Base-by-base conservation (phyloP, 2,329 filamentous ascomycete species). In the Aspergillus pseudoglaucus region DNA sequence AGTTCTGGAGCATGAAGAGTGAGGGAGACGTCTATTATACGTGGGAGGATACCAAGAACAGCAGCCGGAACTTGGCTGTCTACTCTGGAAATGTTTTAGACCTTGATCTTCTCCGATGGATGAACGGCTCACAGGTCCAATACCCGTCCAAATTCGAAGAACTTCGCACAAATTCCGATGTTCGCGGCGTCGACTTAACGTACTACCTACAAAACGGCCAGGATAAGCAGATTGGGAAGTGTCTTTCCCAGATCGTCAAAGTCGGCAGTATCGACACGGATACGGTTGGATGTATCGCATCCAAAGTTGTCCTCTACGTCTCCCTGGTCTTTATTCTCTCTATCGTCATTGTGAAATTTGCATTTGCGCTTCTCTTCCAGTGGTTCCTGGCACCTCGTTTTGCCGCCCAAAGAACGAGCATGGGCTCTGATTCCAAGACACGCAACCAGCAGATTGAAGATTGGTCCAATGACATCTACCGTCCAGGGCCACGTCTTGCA, bases 381-480 rank as follows among this genome's bases (percentile, higher is more conserved):
- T 98, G 94, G 94, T 95, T 98, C 70, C 77, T 97, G 56, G 87
- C 87, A 65, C 84, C 85, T 57, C 85, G 84, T 54, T 97, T 91
- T 63, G 90, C 85, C 3, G 88, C 91, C 0, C 73, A 79, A 42
- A 95, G 88, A 70, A 95, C 91, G 0, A 91, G 88, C 2, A 85
- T 95, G 67, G 83, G 82, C 14, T 83, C 84, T 4, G 82, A 93
- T 65, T 82, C 84, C 55, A 90, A 91, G 66, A 86, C 90, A 71
- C 84, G 93, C 50, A 86, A 90, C 58, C 83, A 86, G 58, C 90
- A 97, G 71, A 98, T 98, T 55, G 93, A 98, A 68, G 91, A 96
- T 60, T 98, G 93, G 93, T 86, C 85, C 12, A 88, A 97, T 55
- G 93, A 98, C 63, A 98, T 98, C 59, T 97, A 98, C 69, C 87